These are phyloP conservation scores for Decorospora gaudefroyi DNA, from an alignment of 2,329 filamentous ascomycete species.

Conservation along the genomic window DNA sequence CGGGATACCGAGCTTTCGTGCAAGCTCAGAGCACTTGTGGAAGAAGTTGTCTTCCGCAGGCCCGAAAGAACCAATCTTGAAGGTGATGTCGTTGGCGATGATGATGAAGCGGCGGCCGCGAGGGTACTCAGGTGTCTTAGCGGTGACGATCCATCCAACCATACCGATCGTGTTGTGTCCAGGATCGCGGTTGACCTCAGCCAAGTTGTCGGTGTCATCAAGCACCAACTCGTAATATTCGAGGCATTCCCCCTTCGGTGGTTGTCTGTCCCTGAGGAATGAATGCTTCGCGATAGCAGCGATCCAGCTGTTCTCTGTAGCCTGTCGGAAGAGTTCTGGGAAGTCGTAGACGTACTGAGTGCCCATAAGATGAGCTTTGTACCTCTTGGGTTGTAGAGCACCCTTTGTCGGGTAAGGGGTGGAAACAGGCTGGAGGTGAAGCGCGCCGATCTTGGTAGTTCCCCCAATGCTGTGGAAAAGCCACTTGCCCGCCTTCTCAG, in stretches of 20 bases:
- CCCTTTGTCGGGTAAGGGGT: slow-evolving; percentile 98
- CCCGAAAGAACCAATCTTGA: slow-evolving; percentile 97
- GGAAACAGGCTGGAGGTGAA: slow-evolving; percentile 89
- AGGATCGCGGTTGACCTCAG: slow-evolving; percentile 91
- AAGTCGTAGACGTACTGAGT: slow-evolving; percentile 99
- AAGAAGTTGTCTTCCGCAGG: slow-evolving; percentile 98
- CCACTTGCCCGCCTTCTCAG: slow-evolving; percentile 92
- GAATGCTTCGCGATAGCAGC: slow-evolving; percentile 75
- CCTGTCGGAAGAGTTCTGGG: slow-evolving; percentile 98
- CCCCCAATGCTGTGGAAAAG: slow-evolving; percentile 97
- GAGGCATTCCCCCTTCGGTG: slow-evolving; percentile 85
- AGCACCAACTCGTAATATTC: slow-evolving; percentile 93
- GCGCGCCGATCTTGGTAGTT: slow-evolving; percentile 90
- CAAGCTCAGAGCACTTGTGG: slow-evolving; percentile 97
- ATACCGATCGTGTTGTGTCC: slow-evolving; percentile 96
- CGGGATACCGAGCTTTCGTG: slow-evolving; percentile 90
- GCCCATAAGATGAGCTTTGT: slow-evolving; percentile 99
- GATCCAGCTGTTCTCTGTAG: slow-evolving; percentile 92
- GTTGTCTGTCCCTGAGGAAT: slow-evolving; percentile 76
- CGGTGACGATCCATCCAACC: slow-evolving; percentile 97
- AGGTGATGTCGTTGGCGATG: slow-evolving; percentile 98
- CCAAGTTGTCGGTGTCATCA: slow-evolving; percentile 88
- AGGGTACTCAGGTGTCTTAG: slow-evolving; percentile 93
- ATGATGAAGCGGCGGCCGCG: slow-evolving; percentile 90
- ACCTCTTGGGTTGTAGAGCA: slow-evolving; percentile 96